A percentile compares a stretch with the other conserved stretches of the same genome.
Conservation (phyloP, 2,329 filamentous ascomycete genomes). For the Byssochlamys sp. region DNA sequence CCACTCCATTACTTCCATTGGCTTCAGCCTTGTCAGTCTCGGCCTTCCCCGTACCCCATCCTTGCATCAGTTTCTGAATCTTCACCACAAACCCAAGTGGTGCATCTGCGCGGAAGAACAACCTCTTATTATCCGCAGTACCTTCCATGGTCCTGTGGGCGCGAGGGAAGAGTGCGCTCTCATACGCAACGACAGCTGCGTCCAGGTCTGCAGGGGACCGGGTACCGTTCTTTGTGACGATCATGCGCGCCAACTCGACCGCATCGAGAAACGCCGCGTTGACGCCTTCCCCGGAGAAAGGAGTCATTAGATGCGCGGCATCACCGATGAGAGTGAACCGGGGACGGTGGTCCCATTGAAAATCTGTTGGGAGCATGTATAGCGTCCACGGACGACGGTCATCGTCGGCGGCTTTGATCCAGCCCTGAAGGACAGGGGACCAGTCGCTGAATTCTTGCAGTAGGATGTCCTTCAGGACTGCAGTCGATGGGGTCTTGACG, state of each 20-base stretch:
- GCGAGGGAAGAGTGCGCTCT: background rate
- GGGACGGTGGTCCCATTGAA: conserved; percentile 13
- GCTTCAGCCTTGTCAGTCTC: background rate
- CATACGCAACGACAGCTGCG: background rate
- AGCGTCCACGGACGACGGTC: conserved; percentile 6
- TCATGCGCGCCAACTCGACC: conserved; percentile 6
- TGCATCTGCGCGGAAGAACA: conserved; percentile 1
- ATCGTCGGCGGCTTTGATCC: conserved; percentile 9
- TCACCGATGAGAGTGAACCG: conserved; percentile 18
- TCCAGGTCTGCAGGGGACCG: background rate
- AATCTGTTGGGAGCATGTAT: conserved; percentile 16
- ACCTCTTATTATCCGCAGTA: background rate
- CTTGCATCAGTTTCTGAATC: background rate
- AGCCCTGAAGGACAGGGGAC: conserved; percentile 9
- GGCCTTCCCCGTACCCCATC: background rate
- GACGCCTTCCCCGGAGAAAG: conserved; percentile 18
- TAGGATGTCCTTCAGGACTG: conserved; percentile 2
- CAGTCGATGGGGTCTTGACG: background rate
- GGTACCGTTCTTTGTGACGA: background rate
- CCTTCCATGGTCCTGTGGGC: background rate
- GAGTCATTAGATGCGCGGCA: conserved; percentile 20
- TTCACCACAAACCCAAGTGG: background rate
- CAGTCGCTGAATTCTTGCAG: conserved; percentile 3
- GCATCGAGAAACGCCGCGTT: conserved; percentile 11
- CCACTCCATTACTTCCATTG: background rate